Conservation (phyloP, 768 basidiomycete species). For the Panellus pusillus region DNA sequence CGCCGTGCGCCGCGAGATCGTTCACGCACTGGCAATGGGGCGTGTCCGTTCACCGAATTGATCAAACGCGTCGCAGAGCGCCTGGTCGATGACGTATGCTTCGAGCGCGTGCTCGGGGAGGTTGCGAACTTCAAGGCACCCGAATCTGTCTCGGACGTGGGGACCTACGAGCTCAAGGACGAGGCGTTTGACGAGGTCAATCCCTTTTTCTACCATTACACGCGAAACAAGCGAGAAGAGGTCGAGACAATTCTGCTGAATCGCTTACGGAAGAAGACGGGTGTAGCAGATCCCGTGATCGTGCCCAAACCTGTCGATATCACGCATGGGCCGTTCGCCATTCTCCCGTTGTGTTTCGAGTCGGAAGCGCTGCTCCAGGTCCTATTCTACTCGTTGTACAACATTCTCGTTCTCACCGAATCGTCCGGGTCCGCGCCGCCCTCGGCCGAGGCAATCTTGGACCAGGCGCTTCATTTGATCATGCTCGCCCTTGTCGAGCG, state of each 20-base stretch:
- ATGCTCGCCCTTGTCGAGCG: conserved; percentile 85
- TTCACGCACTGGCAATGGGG: conserved; percentile 87
- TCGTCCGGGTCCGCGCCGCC: conserved; percentile 60
- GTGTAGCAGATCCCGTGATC: conserved; percentile 66
- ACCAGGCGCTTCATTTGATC: conserved; percentile 82
- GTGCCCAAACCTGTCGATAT: conserved; percentile 72
- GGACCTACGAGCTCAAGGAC: conserved; percentile 86
- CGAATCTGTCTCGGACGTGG: conserved; percentile 73
- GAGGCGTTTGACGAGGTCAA: conserved; percentile 85
- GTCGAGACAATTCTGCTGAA: conserved; percentile 75
- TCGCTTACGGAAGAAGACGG: conserved; percentile 64
- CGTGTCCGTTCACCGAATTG: conserved; percentile 88
- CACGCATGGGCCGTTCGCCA: conserved; percentile 64
- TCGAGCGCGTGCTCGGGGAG: conserved; percentile 74
- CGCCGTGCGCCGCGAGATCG: conserved; percentile 78
- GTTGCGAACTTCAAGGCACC: conserved; percentile 85
- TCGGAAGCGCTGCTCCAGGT: conserved; percentile 75
- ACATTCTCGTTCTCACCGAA: conserved; percentile 68
- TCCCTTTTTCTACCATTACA: conserved; percentile 95
- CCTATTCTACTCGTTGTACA: conserved; percentile 79
- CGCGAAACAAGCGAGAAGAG: conserved; percentile 89
- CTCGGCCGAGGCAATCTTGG: conserved; percentile 86
- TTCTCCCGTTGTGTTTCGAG: conserved; percentile 63
- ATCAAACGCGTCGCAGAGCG: conserved; percentile 90
- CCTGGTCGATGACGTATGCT: conserved; percentile 78